Percentiles rank a stretch among this genome's conserved stretches.
Evolutionary conservation across 2,329 filamentous ascomycete genomes (phyloP).

Genomic region (Orbilia ellipsospora): DNA sequence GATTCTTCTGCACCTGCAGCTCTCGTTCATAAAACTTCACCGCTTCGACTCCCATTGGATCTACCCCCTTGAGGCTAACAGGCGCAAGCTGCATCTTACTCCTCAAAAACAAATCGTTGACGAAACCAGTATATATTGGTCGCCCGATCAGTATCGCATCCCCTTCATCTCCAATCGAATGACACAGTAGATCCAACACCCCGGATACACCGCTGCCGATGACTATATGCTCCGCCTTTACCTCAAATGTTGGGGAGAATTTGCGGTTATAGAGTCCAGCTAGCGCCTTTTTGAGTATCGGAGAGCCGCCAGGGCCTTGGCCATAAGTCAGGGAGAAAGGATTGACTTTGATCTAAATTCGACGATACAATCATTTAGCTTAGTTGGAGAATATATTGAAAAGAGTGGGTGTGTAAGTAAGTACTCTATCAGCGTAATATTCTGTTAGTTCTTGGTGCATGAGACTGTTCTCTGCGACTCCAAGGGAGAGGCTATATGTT

Average conservation of each 20-base stretch:
- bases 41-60: constrained; percentile 64
- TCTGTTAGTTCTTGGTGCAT: constrained; percentile 54
- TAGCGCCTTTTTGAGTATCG: constrained; percentile 47
- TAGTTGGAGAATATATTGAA: neutral
- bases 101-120: constrained; percentile 43
- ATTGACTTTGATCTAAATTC: constrained; percentile 37
- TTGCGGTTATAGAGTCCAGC: constrained; percentile 53
- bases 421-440: constrained; percentile 54
- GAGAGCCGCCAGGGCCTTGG: constrained; percentile 47
- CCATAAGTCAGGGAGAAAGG: constrained; percentile 54
- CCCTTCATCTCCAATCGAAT: constrained; percentile 55
- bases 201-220: constrained; percentile 50
- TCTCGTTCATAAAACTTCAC: constrained; percentile 65
- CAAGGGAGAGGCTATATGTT: constrained; percentile 50
- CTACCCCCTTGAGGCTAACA: constrained; percentile 64
- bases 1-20: constrained; percentile 61
- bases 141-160: constrained; percentile 56
- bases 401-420: too few species aligned
- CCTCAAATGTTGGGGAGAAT: constrained; percentile 53
- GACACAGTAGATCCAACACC: constrained; percentile 49
- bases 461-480: constrained; percentile 57
- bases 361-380: neutral
- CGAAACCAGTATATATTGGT: constrained; percentile 56
- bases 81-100: constrained; percentile 61
- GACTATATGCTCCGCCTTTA: constrained; percentile 51